Base-by-base conservation (phyloP, 116 monocot species). In the Phalaenopsis hybrid region DNA sequence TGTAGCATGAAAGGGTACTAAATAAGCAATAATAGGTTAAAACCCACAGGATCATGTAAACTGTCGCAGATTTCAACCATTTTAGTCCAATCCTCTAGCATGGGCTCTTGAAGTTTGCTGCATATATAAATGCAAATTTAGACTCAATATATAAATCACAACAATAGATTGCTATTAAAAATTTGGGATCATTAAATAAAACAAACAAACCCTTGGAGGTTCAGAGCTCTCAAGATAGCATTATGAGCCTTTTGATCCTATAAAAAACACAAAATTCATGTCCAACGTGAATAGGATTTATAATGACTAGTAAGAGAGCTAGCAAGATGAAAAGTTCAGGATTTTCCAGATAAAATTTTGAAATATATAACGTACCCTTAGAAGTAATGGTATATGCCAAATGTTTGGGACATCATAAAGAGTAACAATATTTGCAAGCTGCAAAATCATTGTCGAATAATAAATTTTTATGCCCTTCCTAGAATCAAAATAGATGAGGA, bases 331-430 rank as follows among this genome's bases (percentile, higher is more conserved):
- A 82, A 75, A 57, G 25, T 72, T 63, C 61, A 76, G 33, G 9
- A 34, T 8, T 44, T 82, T 34, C 58, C n/a, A 21, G 2, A 21
- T 25, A 7, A 44, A 67, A 44, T 7, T 28, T 67, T 59, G 37
- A 57, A 9, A 57, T 23, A 69, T 68, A n/a, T 52, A n/a, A n/a
- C 85, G 0, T 86, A 94, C 96, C 86, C 85, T 89, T 79, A 96
- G 80, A 15, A 96, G 81, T 44, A 92, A 86, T 80, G 94, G 96
- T 78, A 96, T 89, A 77, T 86, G 91, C 94, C 94, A 96, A 57
- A 92, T 92, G 83, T 96, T 96, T 74, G 94, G 70, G 81, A 96
- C 94, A 88, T 96, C 94, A 86, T 91, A 83, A 68, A 96, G 86
- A 57, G 86, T 89, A 25, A 96, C 23, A 57, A 96, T 90, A 81